phyloP scores from a whole-genome alignment of 495 filamentous ascomycete genomes.

The Lentithecium fluviatile region DNA sequence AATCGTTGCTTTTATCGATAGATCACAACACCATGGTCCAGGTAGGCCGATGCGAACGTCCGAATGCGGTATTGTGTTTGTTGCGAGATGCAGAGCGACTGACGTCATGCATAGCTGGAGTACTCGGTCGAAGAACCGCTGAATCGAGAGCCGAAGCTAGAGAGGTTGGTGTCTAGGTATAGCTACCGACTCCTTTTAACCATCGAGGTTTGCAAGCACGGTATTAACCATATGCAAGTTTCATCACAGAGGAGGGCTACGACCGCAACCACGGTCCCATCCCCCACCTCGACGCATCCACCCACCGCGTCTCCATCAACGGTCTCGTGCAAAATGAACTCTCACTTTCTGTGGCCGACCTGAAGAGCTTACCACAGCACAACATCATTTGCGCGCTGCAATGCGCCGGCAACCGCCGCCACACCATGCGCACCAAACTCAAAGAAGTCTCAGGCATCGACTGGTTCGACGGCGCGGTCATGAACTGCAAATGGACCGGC shows the following conservation, averaged over 20 bases:
- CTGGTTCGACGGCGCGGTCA: conserved; percentile 63
- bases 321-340: conserved; percentile 28
- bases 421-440: conserved; percentile 62
- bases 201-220: not conserved
- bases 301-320: conserved; percentile 49
- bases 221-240: conserved; percentile 35
- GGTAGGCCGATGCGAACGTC: not conserved
- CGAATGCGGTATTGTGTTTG: not conserved
- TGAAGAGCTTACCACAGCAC: conserved; percentile 46
- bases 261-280: conserved; percentile 56
- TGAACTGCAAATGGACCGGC: conserved; percentile 60
- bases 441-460: conserved; percentile 63
- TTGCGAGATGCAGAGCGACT: not conserved
- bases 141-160: conserved; percentile 48
- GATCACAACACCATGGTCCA: not conserved
- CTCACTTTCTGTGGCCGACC: conserved; percentile 29
- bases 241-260: conserved; percentile 49
- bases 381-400: conserved; percentile 57
- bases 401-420: conserved; percentile 64
- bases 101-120: conserved; percentile 30
- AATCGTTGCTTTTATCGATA: too few species aligned
- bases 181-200: not conserved
- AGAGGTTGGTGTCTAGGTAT: conserved; percentile 45
- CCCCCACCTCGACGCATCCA: conserved; percentile 45
- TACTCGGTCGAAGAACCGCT: conserved; percentile 47